phyloP scores from a whole-genome alignment of 176 grass and related monocot species.

The Bolboschoenus planiculmis region DNA sequence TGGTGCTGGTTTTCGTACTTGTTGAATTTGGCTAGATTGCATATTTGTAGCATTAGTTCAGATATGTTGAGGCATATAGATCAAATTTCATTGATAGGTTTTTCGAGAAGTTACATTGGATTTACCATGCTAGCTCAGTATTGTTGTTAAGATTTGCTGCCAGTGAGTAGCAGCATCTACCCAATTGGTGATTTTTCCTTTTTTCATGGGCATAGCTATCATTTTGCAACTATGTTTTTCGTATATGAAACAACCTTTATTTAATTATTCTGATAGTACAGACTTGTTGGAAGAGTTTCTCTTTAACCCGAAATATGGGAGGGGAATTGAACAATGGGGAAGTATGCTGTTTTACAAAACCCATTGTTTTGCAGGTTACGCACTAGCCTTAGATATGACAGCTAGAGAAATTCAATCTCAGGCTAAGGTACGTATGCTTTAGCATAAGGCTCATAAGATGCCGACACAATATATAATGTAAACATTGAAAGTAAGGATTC shows the following conservation, averaged over 20 bases:
- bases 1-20: neutral
- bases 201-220: neutral
- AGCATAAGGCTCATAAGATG: neutral
- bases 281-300: neutral
- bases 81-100: neutral
- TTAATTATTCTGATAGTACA: neutral
- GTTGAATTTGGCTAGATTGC: neutral
- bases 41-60: neutral
- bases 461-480: neutral
- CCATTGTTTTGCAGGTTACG: constrained; percentile 52
- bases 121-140: neutral
- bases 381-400: constrained; percentile 97
- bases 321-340: neutral
- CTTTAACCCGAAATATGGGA: neutral
- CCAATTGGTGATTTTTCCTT: neutral
- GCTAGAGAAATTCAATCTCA: constrained; percentile 80
- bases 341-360: neutral
- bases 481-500: neutral
- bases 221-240: neutral
- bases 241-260: neutral
- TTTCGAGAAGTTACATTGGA: neutral
- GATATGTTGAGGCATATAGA: neutral
- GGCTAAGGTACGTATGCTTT: constrained; percentile 47
- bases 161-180: neutral
- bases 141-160: neutral